Percentiles rank a stretch among this genome's conserved stretches.
phyloP scores from a whole-genome alignment of 306 rosid species.

The Cucumis melo region DNA sequence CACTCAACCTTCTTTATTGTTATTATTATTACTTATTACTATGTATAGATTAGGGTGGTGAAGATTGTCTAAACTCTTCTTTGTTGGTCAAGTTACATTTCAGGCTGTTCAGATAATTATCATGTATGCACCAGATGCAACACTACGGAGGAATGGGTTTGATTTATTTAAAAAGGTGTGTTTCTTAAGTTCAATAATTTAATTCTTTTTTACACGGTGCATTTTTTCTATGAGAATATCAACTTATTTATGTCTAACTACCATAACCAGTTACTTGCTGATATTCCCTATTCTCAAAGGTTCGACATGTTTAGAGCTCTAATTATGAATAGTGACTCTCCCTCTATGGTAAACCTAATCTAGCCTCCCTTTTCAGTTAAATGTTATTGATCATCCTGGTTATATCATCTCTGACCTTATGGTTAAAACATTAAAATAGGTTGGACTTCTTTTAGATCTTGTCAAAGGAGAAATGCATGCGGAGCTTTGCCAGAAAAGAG shows the following conservation, averaged over 20 bases:
- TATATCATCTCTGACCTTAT: slow-evolving; percentile 12
- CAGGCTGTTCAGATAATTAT: slow-evolving; percentile 76
- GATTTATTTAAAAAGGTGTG: slow-evolving; percentile 56
- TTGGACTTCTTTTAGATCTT: slow-evolving; percentile 67
- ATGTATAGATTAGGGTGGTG: neutral
- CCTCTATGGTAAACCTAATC: slow-evolving; percentile 64
- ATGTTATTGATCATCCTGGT: neutral
- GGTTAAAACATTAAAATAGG: slow-evolving; percentile 27
- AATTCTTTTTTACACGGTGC: neutral
- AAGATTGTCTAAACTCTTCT: neutral
- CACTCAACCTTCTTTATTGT: neutral
- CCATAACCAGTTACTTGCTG: slow-evolving; percentile 53
- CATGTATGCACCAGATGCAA: slow-evolving; percentile 48
- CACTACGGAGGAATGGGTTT: slow-evolving; percentile 46
- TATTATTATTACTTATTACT: neutral
- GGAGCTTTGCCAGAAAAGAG: slow-evolving; percentile 26
- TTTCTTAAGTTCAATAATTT: neutral
- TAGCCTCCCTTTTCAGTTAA: neutral
- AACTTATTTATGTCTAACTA: slow-evolving; percentile 5
- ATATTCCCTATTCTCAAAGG: slow-evolving; percentile 53
- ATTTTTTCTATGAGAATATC: slow-evolving; percentile 1
- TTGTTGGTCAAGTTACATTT: slow-evolving; percentile 15
- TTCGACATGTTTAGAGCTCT: slow-evolving; percentile 54
- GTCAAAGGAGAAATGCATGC: slow-evolving; percentile 49
- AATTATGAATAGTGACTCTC: slow-evolving; percentile 52